Conservation (phyloP, 306 rosid species). For the Cicer chorassanicum region DNA sequence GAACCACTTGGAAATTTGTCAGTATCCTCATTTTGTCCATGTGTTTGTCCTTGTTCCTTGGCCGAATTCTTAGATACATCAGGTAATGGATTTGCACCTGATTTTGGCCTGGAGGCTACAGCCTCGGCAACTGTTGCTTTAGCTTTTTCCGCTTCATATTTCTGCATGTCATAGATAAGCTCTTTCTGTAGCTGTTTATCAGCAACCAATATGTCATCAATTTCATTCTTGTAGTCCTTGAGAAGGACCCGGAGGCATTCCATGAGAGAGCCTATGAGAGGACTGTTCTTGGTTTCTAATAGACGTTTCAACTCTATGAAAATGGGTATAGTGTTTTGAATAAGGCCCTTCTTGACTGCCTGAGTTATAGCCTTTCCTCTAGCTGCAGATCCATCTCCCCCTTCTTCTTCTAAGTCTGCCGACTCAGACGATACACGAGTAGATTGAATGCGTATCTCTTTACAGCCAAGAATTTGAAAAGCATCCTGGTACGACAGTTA, state of each 20-base stretch:
- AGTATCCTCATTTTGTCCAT: constrained; percentile 11
- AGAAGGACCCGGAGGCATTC: constrained; percentile 86
- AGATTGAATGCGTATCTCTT: constrained; percentile 77
- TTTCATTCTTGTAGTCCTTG: constrained; percentile 91
- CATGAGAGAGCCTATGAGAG: constrained; percentile 89
- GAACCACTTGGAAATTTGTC: constrained; percentile 47
- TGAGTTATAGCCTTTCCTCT: constrained; percentile 81
- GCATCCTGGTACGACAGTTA: constrained; percentile 64
- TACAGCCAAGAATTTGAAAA: constrained; percentile 79
- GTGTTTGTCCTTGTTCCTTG: constrained; percentile 42
- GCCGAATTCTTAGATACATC: constrained; percentile 41
- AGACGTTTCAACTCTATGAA: constrained; percentile 88
- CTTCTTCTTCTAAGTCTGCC: constrained; percentile 80
- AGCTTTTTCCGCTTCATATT: constrained; percentile 74
- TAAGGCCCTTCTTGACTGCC: constrained; percentile 75
- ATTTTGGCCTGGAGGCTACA: constrained; percentile 53
- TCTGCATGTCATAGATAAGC: constrained; percentile 82
- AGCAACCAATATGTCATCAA: constrained; percentile 85
- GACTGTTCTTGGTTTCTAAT: constrained; percentile 84
- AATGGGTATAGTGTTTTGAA: constrained; percentile 88
- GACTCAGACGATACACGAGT: constrained; percentile 66
- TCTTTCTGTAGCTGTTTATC: constrained; percentile 96
- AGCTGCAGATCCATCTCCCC: constrained; percentile 69
- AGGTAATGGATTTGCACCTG: constrained; percentile 51
- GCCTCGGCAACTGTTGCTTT: constrained; percentile 69